Evolutionary conservation across 2,329 filamentous ascomycete species (phyloP).

Genomic region (Hypomyces perniciosus): DNA sequence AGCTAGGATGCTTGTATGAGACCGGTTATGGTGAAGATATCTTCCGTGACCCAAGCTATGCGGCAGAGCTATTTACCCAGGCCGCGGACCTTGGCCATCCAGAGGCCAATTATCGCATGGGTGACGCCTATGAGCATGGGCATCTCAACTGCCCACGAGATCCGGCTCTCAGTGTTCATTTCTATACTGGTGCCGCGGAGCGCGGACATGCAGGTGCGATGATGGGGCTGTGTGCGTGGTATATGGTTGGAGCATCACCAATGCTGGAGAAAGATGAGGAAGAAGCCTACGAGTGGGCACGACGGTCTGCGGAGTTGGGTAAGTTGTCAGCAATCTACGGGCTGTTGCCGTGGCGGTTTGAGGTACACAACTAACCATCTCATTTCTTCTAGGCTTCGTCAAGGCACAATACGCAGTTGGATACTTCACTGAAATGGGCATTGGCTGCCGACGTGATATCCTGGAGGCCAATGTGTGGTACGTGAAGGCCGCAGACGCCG

Average conservation of each 20-base stretch:
- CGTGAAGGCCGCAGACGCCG: constrained; percentile 86
- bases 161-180: constrained; percentile 90
- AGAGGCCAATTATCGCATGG: constrained; percentile 80
- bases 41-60: constrained; percentile 84
- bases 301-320: constrained; percentile 80
- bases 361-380: constrained; percentile 11
- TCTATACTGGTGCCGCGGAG: constrained; percentile 90
- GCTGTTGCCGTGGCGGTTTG: neutral
- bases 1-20: constrained; percentile 83
- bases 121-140: constrained; percentile 96
- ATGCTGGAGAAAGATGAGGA: constrained; percentile 91
- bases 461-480: constrained; percentile 98
- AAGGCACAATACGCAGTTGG: constrained; percentile 91
- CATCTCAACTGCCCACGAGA: constrained; percentile 81
- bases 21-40: constrained; percentile 91
- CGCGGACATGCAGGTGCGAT: constrained; percentile 78
- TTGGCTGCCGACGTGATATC: constrained; percentile 89
- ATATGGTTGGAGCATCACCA: constrained; percentile 89
- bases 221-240: constrained; percentile 99
- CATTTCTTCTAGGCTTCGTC: constrained; percentile 46
- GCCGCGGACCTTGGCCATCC: constrained; percentile 86
- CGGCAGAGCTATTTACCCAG: constrained; percentile 89
- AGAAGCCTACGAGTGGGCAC: constrained; percentile 95
- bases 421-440: constrained; percentile 98
- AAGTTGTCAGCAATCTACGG: constrained; percentile 28